These are phyloP conservation scores for Penicillium flavigenum DNA, from an alignment of 495 filamentous ascomycete genomes.

Conservation along the genomic window DNA sequence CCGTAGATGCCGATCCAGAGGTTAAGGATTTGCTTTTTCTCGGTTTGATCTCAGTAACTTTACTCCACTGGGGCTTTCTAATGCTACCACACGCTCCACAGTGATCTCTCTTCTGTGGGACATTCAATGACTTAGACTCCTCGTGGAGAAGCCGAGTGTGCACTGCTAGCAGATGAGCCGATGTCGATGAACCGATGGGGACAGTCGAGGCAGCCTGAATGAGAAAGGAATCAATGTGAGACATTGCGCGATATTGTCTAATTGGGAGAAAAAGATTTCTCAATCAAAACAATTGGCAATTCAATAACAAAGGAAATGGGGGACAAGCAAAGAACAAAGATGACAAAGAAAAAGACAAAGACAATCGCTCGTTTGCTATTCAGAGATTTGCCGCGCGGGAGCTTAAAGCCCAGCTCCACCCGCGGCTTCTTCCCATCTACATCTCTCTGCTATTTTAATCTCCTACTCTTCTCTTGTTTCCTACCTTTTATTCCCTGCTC, in stretches of 20 bases:
- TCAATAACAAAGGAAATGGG: background rate
- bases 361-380: background rate
- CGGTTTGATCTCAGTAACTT: slow-evolving; percentile 27
- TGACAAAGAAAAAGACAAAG: background rate
- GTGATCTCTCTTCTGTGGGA: slow-evolving; percentile 37
- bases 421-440: slow-evolving; percentile 13
- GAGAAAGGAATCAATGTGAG: slow-evolving; percentile 45
- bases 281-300: background rate
- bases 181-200: slow-evolving; percentile 45
- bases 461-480: background rate
- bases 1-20: slow-evolving; percentile 17
- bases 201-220: slow-evolving; percentile 46
- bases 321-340: background rate
- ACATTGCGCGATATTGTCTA: slow-evolving; percentile 23
- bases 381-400: slow-evolving; percentile 13
- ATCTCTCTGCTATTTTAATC: slow-evolving; percentile 9
- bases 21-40: slow-evolving; percentile 25
- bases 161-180: slow-evolving; percentile 46
- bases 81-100: slow-evolving; percentile 55
- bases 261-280: background rate
- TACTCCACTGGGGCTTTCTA: slow-evolving; percentile 45
- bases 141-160: slow-evolving; percentile 46
- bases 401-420: slow-evolving; percentile 14
- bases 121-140: slow-evolving; percentile 39
- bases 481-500: background rate